Base-by-base conservation (phyloP, 139 green algal species). In the Auxenochlorella pyrenoidosa region DNA sequence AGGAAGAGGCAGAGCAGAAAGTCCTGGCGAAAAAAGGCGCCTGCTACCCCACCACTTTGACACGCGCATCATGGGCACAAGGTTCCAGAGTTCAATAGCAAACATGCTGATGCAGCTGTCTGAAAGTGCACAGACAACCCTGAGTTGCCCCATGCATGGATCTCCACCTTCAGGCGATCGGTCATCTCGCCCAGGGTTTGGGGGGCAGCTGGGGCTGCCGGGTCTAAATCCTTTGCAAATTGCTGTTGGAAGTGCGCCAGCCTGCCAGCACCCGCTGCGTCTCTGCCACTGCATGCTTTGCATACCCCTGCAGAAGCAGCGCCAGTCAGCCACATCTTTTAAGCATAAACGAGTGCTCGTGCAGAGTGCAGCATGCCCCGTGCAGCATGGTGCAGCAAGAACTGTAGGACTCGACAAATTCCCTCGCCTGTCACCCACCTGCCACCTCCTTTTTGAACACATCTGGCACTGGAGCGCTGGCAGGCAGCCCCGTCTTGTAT, bases 171-270 rank as follows among this genome's bases (percentile, higher is more conserved):
- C 72, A 99, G 93, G 19, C 93, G 89, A 21, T 95, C 90, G 15
- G 93, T 93, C 51, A 99, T 95, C 28, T 97, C 95, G 2, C 94
- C 96, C 58, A 99, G 93, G 0, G 94, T 97, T 8, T 75, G 84
- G 15, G 97, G 97, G 87, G 98, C 98, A 54, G 47, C 79, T 16
- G 89, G 81, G 0, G 88, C 75, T 30, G 95, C 94, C 21, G 97
- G 98, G 89, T 97, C 93, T 58, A 99, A 93, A 88, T 99, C 97
- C 13, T 86, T 79, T 63, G 98, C 93, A 89, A 99, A 99, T 43
- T 93, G 88, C 84, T 96, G 92, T 60, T 97, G 96, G 84, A 95
- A 95, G 82, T 92, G 88, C 38, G 83, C 86, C 68, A 95, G 54
- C 38, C 79, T 84, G 59, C 77, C 81, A 21, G 51, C 66, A 16